Percentiles rank a stretch among this genome's conserved stretches.
These are phyloP conservation scores for Hsuehochloa calcarea DNA, from an alignment of 176 grass and related monocot genomes.

Conservation along the genomic window DNA sequence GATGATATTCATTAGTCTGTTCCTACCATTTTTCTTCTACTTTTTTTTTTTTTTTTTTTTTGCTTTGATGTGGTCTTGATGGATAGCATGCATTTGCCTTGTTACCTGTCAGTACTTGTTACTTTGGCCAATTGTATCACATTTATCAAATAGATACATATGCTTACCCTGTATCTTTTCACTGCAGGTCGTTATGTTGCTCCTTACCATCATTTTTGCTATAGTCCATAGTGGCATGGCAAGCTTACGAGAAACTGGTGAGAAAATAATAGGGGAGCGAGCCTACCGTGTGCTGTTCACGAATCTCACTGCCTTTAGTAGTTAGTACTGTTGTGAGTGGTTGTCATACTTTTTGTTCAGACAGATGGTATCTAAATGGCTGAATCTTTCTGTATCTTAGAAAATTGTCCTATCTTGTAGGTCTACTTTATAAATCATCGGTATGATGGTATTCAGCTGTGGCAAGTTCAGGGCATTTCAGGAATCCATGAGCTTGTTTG, in stretches of 20 bases:
- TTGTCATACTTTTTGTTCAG: constrained; percentile 7
- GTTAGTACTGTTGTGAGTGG: constrained; percentile 79
- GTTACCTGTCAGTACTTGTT: neutral
- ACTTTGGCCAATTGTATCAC: neutral
- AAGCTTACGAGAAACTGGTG: constrained; percentile 72
- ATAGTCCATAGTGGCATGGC: constrained; percentile 88
- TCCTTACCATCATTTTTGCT: constrained; percentile 82
- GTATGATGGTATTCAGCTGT: constrained; percentile 80
- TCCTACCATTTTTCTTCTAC: neutral
- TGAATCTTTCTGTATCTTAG: neutral
- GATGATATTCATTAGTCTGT: neutral
- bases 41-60: neutral
- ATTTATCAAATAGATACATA: neutral
- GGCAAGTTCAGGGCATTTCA: constrained; percentile 69
- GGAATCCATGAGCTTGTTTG: constrained; percentile 88
- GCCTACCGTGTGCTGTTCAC: constrained; percentile 85
- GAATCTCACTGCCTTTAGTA: constrained; percentile 84
- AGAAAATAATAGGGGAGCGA: constrained; percentile 81
- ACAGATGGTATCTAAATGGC: neutral
- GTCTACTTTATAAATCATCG: constrained; percentile 97
- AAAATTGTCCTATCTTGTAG: constrained; percentile 37
- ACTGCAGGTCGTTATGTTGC: constrained; percentile 71
- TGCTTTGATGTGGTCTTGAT: neutral
- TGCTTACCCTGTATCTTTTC: neutral
- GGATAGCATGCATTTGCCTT: neutral